These are phyloP conservation scores for Metschnikowia drakensbergensis DNA, from an alignment of 805 yeast species.

Conservation along the genomic window DNA sequence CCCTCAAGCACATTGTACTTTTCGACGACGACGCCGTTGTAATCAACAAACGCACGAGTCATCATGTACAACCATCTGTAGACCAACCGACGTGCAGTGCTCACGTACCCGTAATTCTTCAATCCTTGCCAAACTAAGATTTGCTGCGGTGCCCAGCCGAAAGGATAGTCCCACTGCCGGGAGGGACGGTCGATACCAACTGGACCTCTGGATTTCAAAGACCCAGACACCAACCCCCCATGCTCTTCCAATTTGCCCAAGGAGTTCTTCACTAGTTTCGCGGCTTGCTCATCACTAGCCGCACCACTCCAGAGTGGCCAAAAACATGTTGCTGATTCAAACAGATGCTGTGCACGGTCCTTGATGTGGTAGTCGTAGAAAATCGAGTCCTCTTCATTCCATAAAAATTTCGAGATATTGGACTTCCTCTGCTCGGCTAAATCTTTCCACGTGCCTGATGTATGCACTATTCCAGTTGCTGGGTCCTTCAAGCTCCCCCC, in stretches of 20 bases:
- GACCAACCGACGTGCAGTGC: slow-evolving; percentile 64
- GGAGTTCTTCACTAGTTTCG: slow-evolving; percentile 50
- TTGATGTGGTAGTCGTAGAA: slow-evolving; percentile 81
- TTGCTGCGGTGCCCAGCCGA: slow-evolving; percentile 99
- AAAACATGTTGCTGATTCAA: slow-evolving; percentile 84
- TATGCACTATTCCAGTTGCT: slow-evolving; percentile 31
- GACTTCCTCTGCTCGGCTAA: slow-evolving; percentile 52
- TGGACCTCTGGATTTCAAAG: slow-evolving; percentile 68
- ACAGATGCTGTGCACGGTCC: slow-evolving; percentile 49
- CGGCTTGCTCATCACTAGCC: slow-evolving; percentile 66
- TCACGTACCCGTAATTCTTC: slow-evolving; percentile 61
- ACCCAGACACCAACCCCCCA: slow-evolving; percentile 89
- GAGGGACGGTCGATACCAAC: slow-evolving; percentile 70
- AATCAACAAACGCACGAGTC: slow-evolving; percentile 86
- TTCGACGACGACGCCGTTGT: slow-evolving; percentile 92
- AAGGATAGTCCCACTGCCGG: slow-evolving; percentile 98
- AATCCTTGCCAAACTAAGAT: slow-evolving; percentile 91
- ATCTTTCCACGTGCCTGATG: slow-evolving; percentile 57
- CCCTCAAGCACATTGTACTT: slow-evolving; percentile 86
- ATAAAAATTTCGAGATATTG: slow-evolving; percentile 62
- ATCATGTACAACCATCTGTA: slow-evolving; percentile 89
- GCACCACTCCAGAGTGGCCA: slow-evolving; percentile 90
- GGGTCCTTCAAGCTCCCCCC: slow-evolving; percentile 39
- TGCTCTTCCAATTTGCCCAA: slow-evolving; percentile 70
- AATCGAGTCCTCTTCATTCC: slow-evolving; percentile 78